Base-by-base conservation (phyloP, 495 filamentous ascomycete species). In the Xylaria acuta region DNA sequence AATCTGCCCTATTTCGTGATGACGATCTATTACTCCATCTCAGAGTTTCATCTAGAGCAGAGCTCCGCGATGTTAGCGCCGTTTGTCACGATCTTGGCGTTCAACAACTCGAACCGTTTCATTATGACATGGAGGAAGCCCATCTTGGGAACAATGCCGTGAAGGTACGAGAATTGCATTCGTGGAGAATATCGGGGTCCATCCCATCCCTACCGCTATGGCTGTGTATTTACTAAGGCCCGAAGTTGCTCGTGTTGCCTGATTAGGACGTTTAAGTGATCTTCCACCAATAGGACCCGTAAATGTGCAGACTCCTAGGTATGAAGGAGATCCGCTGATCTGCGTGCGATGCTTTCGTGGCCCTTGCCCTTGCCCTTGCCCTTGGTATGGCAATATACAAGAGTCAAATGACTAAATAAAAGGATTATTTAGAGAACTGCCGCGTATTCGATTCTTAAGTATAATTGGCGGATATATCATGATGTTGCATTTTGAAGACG, bases 211-310 rank as follows among this genome's bases (percentile, higher is more conserved):
- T 67, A 53, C 11, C 34, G 32, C 25, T 49, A 2, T 47, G 16
- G 16, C 25, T 49, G 12, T 34, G n/a, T 56, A 32, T 25, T 18
- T 1, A n/a, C 36, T 32, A 8, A n/a, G 8, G 0, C 18, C 43
- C 34, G 65, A n/a, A 12, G 12, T 27, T 64, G 60, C 5, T 43
- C 60, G 11, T 16, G 38, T 64, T 64, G n/a, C 66, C 66, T 59
- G 51, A 51, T 69, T 45, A 30, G 38, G 51, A 40, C 51, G 67
- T 36, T 62, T 25, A 25, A 56, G 25, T n/a, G 54, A 62, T 69
- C 30, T 45, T 69, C 67, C 67, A 69, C 67, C 51, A 69, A 69
- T 69, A 27, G 25, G 32, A 47, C 27, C 27, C 18, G 16, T 36
- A 49, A 14, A 27, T 51, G 5, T 6, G 20, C 25, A n/a, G 25